Base-by-base conservation (phyloP, 352 stramenopile species). In the Aphanomyces invadans region DNA sequence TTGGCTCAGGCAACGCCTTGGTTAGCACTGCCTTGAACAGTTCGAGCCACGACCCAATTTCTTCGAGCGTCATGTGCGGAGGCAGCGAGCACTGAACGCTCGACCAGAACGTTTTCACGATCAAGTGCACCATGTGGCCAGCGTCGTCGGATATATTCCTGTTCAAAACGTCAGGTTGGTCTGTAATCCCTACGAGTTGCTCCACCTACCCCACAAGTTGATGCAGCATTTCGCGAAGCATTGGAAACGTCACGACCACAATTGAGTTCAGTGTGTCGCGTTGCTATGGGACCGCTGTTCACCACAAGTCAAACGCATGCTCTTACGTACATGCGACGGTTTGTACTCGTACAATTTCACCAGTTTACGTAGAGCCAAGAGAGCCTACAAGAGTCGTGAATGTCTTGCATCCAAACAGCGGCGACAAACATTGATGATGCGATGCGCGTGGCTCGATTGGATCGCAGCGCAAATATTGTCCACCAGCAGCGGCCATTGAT, bases 281-380 rank as follows among this genome's bases (percentile, higher is more conserved):
- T 36, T 89, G 78, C 69, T 81, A n/a, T n/a, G n/a, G n/a, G n/a
- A n/a, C n/a, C n/a, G n/a, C n/a, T n/a, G n/a, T n/a, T n/a, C n/a
- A n/a, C n/a, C n/a, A n/a, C n/a, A n/a, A n/a, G n/a, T n/a, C n/a
- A n/a, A n/a, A n/a, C n/a, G n/a, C n/a, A n/a, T n/a, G n/a, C n/a
- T n/a, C 9, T 23, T 5, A 68, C 19, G 69, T 74, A 76, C 74
- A 21, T 98, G 94, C 28, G 95, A 87, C 23, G 78, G 80, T 71
- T 97, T 97, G 85, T 98, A 99, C 76, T 99, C 96, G 74, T 97
- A 99, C 70, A 97, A 92, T 79, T 99, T 99, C 66, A 97, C 95
- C 42, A 99, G 81, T 73, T 97, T 97, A 39, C 96, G 88, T 62
- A 98, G 71, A 26, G 95, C 94, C 55, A 98, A 75, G 28, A 99